Base-by-base conservation (phyloP, 1,284 basidiomycete genomes). In the Cryptococcus sp. region DNA sequence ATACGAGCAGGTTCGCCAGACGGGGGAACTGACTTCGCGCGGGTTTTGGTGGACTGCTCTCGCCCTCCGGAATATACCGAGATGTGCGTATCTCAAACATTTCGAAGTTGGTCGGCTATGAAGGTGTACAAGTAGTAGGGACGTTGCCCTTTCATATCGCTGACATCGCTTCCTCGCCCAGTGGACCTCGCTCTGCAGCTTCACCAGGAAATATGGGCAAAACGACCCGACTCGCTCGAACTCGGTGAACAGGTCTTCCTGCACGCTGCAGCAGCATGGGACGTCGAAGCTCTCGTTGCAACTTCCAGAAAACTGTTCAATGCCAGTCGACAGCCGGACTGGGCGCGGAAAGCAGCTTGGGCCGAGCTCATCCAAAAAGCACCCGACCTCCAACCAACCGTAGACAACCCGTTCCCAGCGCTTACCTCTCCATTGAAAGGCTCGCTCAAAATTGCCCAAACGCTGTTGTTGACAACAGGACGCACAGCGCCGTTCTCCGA, bases 271-370 rank as follows among this genome's bases (percentile, higher is more conserved):
- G 68, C 69, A 0, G 58, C 64, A 3, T 60, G 66, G 40, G 63
- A 77, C 52, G 65, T 63, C 1, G 61, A 61, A 3, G 52, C 50
- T 4, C 66, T 74, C 67, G 58, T 67, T 13, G 15, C 56, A 11
- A 65, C 61, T 25, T 66, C 65, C 62, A 60, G 71, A 49, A 76
- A 75, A 63, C 55, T 74, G 65, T 76, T 71, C 63, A 75, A 74
- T 54, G 42, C 57, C 50, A 61, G 63, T 16, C 69, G 71, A 55
- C 60, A 61, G 3, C 55, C 67, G 5, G 57, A 56, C n/a, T 73
- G 74, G 68, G 75, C 73, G 7, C 65, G 73, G 25, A 35, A 65
- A 13, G 71, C 73, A 2, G 74, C 73, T 17, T 77, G 70, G 66
- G 56, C 66, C n/a, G 70, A 73, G 51, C 68, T 64, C 57, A 55